These are phyloP conservation scores for Penicillium cataractarum DNA, from an alignment of 495 filamentous ascomycete genomes.

Conservation along the genomic window DNA sequence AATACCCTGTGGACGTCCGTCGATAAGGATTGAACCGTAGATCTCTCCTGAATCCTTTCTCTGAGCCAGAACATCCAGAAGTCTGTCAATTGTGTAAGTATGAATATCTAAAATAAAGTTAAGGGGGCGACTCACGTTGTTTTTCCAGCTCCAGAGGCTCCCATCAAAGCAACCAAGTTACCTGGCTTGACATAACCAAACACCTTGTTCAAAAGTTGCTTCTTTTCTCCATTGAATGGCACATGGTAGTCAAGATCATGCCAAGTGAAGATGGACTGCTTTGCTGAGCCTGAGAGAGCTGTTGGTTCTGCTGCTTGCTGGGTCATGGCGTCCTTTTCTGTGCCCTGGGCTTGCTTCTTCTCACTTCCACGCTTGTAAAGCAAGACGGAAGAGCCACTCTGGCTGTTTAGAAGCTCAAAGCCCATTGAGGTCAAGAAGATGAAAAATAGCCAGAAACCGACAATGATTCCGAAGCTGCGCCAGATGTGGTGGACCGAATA, in stretches of 20 bases:
- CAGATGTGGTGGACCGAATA: slow-evolving; percentile 67
- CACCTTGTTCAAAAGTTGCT: slow-evolving; percentile 70
- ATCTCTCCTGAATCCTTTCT: slow-evolving; percentile 55
- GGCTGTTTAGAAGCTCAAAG: slow-evolving; percentile 64
- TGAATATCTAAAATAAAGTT: slow-evolving; percentile 34
- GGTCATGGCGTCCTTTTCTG: slow-evolving; percentile 22
- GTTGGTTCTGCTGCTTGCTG: slow-evolving; percentile 19
- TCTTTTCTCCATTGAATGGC: slow-evolving; percentile 54
- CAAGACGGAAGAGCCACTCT: slow-evolving; percentile 63
- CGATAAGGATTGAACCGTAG: slow-evolving; percentile 50
- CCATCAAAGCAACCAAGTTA: slow-evolving; percentile 79
- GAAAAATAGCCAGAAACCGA: slow-evolving; percentile 75
- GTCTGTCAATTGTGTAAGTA: slow-evolving; percentile 53
- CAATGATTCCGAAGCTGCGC: slow-evolving; percentile 80
- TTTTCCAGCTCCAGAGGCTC: slow-evolving; percentile 82
- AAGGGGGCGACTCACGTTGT: slow-evolving; percentile 61
- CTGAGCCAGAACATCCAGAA: slow-evolving; percentile 54
- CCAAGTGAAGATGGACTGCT: slow-evolving; percentile 52
- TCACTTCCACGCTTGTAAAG: slow-evolving; percentile 62
- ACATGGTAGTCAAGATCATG: slow-evolving; percentile 70
- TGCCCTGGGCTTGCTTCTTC: slow-evolving; percentile 31
- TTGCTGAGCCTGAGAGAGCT: slow-evolving; percentile 25
- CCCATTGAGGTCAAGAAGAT: slow-evolving; percentile 67
- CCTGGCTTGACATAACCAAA: slow-evolving; percentile 82
- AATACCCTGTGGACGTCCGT: slow-evolving; percentile 48